Evolutionary conservation across 176 grass and related monocot genomes (phyloP).

Genomic region (Oryza glaberrima): DNA sequence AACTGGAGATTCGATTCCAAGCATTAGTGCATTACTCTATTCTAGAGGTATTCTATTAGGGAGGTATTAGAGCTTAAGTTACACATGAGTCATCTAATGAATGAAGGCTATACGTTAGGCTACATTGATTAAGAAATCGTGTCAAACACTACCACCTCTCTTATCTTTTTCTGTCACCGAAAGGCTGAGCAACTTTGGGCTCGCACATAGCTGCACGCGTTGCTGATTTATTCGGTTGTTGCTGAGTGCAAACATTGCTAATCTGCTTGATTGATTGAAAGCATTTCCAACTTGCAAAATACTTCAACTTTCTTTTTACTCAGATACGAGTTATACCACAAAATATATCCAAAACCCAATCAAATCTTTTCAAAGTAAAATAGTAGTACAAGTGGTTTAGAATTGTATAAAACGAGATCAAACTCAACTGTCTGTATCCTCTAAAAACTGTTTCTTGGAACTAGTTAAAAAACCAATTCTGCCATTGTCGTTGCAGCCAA

Average conservation of each 20-base stretch:
- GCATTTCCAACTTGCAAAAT: not conserved
- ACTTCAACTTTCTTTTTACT: not conserved
- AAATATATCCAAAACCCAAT: not conserved
- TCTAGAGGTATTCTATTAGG: slow-evolving; percentile 14
- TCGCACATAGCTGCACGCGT: not conserved
- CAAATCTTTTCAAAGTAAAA: not conserved
- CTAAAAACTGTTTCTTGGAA: not conserved
- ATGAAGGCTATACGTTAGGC: slow-evolving; percentile 35
- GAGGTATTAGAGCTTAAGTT: slow-evolving; percentile 23
- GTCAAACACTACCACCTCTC: slow-evolving; percentile 35
- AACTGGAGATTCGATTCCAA: slow-evolving; percentile 29
- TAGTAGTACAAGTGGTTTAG: not conserved
- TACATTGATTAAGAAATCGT: slow-evolving; percentile 35
- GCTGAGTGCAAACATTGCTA: slow-evolving; percentile 5
- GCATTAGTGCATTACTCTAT: not conserved
- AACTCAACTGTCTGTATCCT: not conserved
- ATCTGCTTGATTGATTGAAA: slow-evolving; percentile 1
- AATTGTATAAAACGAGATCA: not conserved
- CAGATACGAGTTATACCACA: not conserved
- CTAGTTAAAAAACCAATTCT: not conserved
- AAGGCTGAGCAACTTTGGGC: not conserved
- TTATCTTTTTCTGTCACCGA: slow-evolving; percentile 3
- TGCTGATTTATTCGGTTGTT: slow-evolving; percentile 1
- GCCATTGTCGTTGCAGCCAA: not conserved
- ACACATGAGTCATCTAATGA: slow-evolving; percentile 1